A percentile compares a stretch with the other conserved stretches of the same genome.
Evolutionary conservation across 352 stramenopile genomes (phyloP).

Genomic region (Globisporangium sylvaticum): DNA sequence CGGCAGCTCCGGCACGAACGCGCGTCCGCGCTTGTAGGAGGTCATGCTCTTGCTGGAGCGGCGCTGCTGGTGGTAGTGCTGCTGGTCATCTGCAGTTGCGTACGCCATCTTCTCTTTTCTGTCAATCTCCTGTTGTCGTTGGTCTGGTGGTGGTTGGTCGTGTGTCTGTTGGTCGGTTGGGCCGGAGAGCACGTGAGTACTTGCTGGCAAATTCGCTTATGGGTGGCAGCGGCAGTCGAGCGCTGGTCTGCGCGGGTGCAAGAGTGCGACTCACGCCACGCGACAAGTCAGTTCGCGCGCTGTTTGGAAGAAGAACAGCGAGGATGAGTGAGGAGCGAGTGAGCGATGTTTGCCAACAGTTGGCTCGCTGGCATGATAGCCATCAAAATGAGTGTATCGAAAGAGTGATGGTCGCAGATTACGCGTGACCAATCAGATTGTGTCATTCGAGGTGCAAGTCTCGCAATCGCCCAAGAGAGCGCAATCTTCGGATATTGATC

Average conservation of each 20-base stretch:
- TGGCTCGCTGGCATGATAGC: neutral
- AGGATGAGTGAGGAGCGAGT: neutral
- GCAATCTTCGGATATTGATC: neutral
- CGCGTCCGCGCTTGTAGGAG: constrained; percentile 1
- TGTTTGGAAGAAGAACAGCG: neutral
- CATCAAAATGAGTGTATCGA: neutral
- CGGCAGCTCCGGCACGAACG: neutral
- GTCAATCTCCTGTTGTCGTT: neutral
- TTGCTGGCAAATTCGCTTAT: neutral
- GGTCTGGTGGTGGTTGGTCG: neutral
- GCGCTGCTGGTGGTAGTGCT: neutral
- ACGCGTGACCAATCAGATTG: constrained; percentile 5
- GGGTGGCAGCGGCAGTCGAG: neutral
- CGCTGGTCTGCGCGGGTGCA: neutral
- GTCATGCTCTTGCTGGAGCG: neutral
- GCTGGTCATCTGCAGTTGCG: neutral
- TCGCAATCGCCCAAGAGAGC: neutral
- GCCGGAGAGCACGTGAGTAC: neutral
- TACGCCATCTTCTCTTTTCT: neutral
- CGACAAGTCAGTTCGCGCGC: neutral
- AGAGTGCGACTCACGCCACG: neutral
- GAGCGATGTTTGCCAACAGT: neutral
- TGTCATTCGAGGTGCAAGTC: neutral
- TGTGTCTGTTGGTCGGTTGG: neutral
- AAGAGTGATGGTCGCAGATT: constrained; percentile 5